phyloP scores from a whole-genome alignment of 2,329 filamentous ascomycete genomes.

The Stenocarpella maydis region DNA sequence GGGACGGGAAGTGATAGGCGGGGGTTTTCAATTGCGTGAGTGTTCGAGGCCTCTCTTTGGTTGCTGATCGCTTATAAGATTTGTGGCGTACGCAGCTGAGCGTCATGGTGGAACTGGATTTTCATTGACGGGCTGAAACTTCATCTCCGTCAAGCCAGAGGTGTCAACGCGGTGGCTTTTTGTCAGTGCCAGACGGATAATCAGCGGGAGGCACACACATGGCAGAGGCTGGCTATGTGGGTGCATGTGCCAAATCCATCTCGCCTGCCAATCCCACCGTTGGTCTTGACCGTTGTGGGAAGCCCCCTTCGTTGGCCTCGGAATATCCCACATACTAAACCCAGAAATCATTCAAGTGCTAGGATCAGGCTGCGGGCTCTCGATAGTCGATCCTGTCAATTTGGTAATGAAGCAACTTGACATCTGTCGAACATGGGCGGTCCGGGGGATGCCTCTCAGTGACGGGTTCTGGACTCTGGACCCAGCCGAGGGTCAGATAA shows the following conservation, averaged over 20 bases:
- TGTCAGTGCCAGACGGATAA: not conserved
- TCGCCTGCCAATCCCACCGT: not conserved
- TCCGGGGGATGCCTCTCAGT: not conserved
- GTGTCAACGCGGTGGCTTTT: not conserved
- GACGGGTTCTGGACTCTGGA: not conserved
- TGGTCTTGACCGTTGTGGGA: not conserved
- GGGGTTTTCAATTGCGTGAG: not conserved
- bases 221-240: not conserved
- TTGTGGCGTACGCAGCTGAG: constrained; percentile 17
- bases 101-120: not conserved
- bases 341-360: not conserved
- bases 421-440: not conserved
- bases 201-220: not conserved
- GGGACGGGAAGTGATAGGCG: not conserved
- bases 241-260: not conserved
- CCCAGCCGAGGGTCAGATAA: not conserved
- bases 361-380: not conserved
- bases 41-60: not conserved
- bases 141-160: not conserved
- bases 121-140: not conserved
- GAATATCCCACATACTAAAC: not conserved
- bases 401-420: no score
- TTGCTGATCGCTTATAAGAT: not conserved
- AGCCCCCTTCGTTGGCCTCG: not conserved
- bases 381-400: not conserved